Evolutionary conservation across 208 protist genomes (phyloP).

Genomic region (Acanthamoeba lenticulata): DNA sequence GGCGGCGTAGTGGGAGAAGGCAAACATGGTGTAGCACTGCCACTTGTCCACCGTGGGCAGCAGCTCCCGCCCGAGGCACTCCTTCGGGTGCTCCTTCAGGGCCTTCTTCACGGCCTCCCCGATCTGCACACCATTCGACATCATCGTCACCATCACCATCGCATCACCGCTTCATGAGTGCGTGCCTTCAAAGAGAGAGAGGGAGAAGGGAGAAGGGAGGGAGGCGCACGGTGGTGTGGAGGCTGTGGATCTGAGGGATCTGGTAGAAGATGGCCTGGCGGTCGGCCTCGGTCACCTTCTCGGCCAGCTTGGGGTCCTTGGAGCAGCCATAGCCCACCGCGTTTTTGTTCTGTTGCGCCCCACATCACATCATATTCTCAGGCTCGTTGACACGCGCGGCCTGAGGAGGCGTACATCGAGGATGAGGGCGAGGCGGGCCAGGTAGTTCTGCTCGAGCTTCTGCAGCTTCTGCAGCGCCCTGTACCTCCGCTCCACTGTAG

Average conservation of each 20-base stretch:
- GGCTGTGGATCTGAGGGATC: background rate
- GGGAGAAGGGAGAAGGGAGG: background rate
- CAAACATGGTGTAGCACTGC: constrained; percentile 35
- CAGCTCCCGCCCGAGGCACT: constrained; percentile 14
- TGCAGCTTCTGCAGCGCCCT: background rate
- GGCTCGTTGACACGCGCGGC: background rate
- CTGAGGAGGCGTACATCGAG: background rate
- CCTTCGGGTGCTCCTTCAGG: background rate
- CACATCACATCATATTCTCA: too few relatives aligned
- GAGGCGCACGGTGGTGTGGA: background rate
- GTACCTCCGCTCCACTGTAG: constrained; percentile 10
- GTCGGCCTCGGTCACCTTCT: constrained; percentile 2
- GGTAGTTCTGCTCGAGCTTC: constrained; percentile 19
- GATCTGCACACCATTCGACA: background rate
- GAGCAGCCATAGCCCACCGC: background rate
- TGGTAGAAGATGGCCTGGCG: constrained; percentile 35
- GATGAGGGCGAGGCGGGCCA: constrained; percentile 2
- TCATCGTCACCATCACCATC: background rate
- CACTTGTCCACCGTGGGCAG: constrained; percentile 8
- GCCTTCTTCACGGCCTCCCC: constrained; percentile 2
- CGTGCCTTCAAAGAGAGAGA: background rate
- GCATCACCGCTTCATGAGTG: background rate
- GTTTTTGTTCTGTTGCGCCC: background rate
- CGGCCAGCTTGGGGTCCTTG: constrained; percentile 23
- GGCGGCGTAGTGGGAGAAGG: constrained; percentile 30